Conservation (phyloP, 1,284 basidiomycete genomes). For the Tylopilus sp. region DNA sequence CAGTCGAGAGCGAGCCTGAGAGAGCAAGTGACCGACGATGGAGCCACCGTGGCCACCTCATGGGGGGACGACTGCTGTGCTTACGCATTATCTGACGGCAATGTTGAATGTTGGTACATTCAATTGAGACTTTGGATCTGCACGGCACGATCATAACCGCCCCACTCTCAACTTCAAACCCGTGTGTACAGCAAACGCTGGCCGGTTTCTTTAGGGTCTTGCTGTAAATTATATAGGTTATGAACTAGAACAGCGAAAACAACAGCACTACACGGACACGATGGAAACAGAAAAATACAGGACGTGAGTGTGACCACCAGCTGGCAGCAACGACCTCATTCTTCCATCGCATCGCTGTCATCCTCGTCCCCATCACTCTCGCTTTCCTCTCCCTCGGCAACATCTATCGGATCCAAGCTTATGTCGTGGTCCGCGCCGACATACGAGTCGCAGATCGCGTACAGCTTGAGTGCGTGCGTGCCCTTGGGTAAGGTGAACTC, state of each 20-base stretch:
- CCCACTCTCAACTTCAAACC: too few relatives aligned
- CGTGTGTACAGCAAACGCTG: too few relatives aligned
- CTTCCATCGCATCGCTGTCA: constrained; percentile 49
- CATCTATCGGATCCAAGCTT: constrained; percentile 71
- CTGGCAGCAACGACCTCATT: constrained; percentile 24
- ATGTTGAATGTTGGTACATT: too few relatives aligned
- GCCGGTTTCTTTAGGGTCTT: too few relatives aligned
- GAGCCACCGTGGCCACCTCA: too few relatives aligned
- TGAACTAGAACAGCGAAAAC: neutral
- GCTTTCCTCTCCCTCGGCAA: constrained; percentile 81
- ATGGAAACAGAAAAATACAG: constrained; percentile 3
- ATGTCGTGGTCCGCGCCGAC: constrained; percentile 90
- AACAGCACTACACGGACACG: neutral
- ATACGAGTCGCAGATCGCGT: constrained; percentile 92
- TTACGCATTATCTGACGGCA: too few relatives aligned
- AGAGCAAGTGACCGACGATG: too few relatives aligned
- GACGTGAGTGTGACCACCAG: neutral
- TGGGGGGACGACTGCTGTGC: too few relatives aligned
- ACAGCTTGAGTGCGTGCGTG: constrained; percentile 78
- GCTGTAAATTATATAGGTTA: too few relatives aligned
- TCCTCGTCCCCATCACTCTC: constrained; percentile 74
- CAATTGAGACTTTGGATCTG: too few relatives aligned
- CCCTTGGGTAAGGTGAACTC: constrained; percentile 89
- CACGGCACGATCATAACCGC: too few relatives aligned
- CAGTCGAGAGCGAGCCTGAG: too few relatives aligned